These are phyloP conservation scores for Zymoseptoria pseudotritici DNA, from an alignment of 2,329 filamentous ascomycete species.

Conservation along the genomic window DNA sequence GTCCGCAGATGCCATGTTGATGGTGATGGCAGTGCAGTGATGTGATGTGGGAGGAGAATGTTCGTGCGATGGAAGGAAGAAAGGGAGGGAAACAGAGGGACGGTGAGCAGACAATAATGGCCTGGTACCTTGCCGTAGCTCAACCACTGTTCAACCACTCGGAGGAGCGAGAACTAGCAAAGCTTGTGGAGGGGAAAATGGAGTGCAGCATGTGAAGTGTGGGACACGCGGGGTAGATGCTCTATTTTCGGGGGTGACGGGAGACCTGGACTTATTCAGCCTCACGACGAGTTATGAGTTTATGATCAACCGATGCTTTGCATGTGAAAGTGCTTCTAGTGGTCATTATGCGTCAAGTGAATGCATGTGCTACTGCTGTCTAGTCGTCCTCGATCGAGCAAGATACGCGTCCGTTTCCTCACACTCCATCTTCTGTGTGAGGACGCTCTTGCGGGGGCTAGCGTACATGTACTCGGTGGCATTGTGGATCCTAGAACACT, in stretches of 20 bases:
- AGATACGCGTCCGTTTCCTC: not conserved
- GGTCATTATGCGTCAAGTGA: not conserved
- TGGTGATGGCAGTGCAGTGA: not conserved
- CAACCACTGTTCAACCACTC: not conserved
- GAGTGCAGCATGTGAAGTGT: not conserved
- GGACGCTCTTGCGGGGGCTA: not conserved
- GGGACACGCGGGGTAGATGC: not conserved
- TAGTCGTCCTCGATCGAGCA: not conserved
- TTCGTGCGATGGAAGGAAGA: not conserved
- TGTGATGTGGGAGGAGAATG: not conserved
- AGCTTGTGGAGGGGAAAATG: not conserved
- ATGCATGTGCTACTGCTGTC: not conserved
- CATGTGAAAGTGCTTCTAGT: not conserved
- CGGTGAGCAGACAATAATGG: not conserved
- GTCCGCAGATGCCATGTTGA: slow-evolving; percentile 18
- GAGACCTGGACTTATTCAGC: not conserved
- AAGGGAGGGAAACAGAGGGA: not conserved
- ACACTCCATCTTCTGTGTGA: not conserved
- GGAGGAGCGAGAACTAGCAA: not conserved
- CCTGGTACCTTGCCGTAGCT: not conserved
- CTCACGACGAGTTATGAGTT: not conserved
- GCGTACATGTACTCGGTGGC: not conserved
- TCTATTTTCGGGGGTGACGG: not conserved
- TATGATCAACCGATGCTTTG: not conserved
- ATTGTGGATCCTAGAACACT: not conserved